These are phyloP conservation scores for Daedaleopsis sinensis DNA, from an alignment of 768 basidiomycete genomes.

Conservation along the genomic window DNA sequence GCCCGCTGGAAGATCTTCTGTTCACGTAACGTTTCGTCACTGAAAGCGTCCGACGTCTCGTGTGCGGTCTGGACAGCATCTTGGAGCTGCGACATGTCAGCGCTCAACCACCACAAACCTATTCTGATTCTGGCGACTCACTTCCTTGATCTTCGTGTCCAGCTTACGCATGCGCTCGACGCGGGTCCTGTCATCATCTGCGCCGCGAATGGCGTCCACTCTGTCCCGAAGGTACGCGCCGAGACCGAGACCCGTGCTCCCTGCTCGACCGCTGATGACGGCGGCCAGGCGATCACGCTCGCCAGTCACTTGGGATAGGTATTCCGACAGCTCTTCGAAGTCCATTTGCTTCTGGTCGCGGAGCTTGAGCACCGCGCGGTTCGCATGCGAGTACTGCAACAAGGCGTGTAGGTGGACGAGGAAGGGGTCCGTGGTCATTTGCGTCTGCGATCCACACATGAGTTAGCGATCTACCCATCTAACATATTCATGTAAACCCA, in stretches of 20 bases:
- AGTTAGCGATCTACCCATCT: not conserved
- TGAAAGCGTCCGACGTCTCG: constrained; percentile 96
- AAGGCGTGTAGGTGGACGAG: constrained; percentile 89
- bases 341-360: constrained; percentile 99
- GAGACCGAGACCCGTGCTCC: constrained; percentile 80
- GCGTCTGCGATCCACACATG: constrained; percentile 54
- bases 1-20: constrained; percentile 87
- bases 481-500: constrained; percentile 35
- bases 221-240: constrained; percentile 90
- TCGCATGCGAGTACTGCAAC: constrained; percentile 90
- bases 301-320: constrained; percentile 87
- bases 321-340: constrained; percentile 95
- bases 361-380: constrained; percentile 91
- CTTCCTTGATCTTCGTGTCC: constrained; percentile 95
- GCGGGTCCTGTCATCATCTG: constrained; percentile 90
- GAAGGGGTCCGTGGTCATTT: constrained; percentile 91
- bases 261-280: constrained; percentile 86
- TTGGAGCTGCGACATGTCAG: constrained; percentile 64
- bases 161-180: constrained; percentile 94
- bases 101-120: not conserved
- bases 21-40: constrained; percentile 91
- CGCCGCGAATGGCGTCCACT: constrained; percentile 89
- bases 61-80: constrained; percentile 95
- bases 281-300: constrained; percentile 94
- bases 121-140: constrained; percentile 29